Conservation (phyloP, 2,329 filamentous ascomycete species). For the Pseudogymnoascus pannorum region DNA sequence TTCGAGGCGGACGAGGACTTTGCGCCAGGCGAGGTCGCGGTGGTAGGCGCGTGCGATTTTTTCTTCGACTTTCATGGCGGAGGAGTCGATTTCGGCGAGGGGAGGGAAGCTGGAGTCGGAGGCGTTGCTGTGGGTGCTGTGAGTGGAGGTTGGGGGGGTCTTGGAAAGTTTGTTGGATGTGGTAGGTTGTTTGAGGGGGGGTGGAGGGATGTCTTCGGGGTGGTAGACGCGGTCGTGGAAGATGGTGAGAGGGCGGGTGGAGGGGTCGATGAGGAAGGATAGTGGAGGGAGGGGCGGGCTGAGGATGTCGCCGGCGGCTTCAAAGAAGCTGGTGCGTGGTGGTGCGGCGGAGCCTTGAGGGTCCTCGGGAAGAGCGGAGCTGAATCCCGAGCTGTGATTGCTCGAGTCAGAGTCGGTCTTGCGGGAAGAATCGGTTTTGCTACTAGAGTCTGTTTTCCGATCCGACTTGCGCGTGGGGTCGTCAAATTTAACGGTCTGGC, state of each 20-base stretch:
- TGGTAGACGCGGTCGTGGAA: conserved; percentile 97
- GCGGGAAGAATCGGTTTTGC: conserved; percentile 24
- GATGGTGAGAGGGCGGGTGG: conserved; percentile 76
- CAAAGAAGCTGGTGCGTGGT: conserved; percentile 86
- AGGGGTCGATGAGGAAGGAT: conserved; percentile 78
- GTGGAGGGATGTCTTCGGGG: conserved; percentile 82
- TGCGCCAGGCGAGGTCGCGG: conserved; percentile 84
- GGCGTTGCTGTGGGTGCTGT: conserved; percentile 36
- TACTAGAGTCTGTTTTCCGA: background rate
- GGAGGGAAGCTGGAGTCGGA: conserved; percentile 18
- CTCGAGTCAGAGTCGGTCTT: conserved; percentile 30
- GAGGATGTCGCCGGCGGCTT: conserved; percentile 86
- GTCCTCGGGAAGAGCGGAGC: conserved; percentile 38
- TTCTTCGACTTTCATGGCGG: conserved; percentile 85
- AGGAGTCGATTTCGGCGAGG: conserved; percentile 47
- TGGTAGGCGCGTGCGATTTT: conserved; percentile 97
- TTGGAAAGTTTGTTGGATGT: conserved; percentile 19
- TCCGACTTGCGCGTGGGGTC: conserved; percentile 25
- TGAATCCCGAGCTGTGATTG: conserved; percentile 31
- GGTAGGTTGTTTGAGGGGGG: conserved; percentile 39
- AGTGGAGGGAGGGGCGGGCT: conserved; percentile 79
- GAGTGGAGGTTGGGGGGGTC: conserved; percentile 20
- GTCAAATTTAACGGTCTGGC: conserved; percentile 60
- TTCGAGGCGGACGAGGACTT: conserved; percentile 90
- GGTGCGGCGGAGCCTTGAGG: conserved; percentile 55